These are phyloP conservation scores for Filosporella fistucella DNA, from an alignment of 495 filamentous ascomycete genomes.

Conservation along the genomic window DNA sequence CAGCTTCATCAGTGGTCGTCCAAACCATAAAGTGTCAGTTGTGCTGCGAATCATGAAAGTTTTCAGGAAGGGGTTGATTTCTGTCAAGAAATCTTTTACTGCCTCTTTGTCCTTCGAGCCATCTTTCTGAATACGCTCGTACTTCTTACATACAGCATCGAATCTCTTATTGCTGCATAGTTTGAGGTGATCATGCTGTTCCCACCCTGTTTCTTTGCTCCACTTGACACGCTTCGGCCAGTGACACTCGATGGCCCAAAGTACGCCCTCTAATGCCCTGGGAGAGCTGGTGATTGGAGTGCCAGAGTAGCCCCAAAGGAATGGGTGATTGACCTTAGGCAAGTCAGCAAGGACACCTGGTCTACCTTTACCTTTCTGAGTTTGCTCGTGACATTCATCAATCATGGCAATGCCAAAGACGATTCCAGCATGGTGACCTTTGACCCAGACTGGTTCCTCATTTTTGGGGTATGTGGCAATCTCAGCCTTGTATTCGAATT, in stretches of 20 bases:
- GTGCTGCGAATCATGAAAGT: slow-evolving; percentile 12
- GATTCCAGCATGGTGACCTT: slow-evolving; percentile 4
- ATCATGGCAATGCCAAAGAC: slow-evolving; percentile 17
- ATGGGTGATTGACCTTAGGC: background rate
- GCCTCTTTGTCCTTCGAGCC: background rate
- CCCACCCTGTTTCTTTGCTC: slow-evolving; percentile 3
- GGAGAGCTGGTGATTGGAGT: slow-evolving; percentile 5
- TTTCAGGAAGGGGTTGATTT: slow-evolving; percentile 1
- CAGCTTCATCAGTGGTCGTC: slow-evolving; percentile 7
- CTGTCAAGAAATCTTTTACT: background rate
- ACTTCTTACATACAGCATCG: slow-evolving; percentile 6
- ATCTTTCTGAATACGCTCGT: background rate
- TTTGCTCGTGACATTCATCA: slow-evolving; percentile 14
- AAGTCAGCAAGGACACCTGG: slow-evolving; percentile 2
- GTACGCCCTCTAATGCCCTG: slow-evolving; percentile 5
- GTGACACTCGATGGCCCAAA: slow-evolving; percentile 9
- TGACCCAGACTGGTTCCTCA: background rate
- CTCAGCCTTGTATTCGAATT: slow-evolving; percentile 2
- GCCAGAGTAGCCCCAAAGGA: slow-evolving; percentile 15
- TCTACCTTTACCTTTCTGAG: background rate
- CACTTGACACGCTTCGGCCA: background rate
- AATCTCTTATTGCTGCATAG: background rate
- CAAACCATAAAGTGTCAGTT: slow-evolving; percentile 11
- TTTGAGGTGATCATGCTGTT: background rate
- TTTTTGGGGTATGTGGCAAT: background rate